A percentile compares a stretch with the other conserved stretches of the same genome.
phyloP scores from a whole-genome alignment of 2,329 filamentous ascomycete species.

The Blastomyces emzantsi region DNA sequence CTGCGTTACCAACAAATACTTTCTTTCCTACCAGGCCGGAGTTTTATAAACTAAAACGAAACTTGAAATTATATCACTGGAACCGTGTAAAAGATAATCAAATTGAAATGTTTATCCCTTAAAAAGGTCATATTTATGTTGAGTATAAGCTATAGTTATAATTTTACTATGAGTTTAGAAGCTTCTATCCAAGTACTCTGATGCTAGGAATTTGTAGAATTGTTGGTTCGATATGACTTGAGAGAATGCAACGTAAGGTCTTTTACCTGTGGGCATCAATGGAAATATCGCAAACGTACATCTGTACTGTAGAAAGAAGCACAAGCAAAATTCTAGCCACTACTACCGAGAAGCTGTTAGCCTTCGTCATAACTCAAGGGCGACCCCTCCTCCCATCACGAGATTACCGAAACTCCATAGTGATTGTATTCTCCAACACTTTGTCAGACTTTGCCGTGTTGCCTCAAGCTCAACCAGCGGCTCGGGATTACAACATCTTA shows the following conservation, averaged over 20 bases:
- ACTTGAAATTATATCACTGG: neutral
- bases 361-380: neutral
- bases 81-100: neutral
- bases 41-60: neutral
- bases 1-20: too few species aligned
- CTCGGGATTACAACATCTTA: conserved; percentile 5
- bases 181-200: neutral
- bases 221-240: neutral
- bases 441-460: conserved; percentile 37
- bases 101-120: neutral
- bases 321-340: neutral
- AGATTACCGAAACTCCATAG: neutral
- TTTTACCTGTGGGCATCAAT: too few species aligned
- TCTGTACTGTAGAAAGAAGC: neutral
- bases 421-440: neutral
- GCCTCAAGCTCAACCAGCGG: conserved; percentile 38
- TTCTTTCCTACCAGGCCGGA: too few species aligned
- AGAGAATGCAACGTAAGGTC: neutral
- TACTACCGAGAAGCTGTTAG: neutral
- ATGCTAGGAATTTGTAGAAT: neutral
- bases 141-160: neutral
- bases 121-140: neutral
- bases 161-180: too few species aligned
- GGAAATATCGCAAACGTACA: too few species aligned
- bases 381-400: neutral